A percentile compares a stretch with the other conserved stretches of the same genome.
Conservation (phyloP, 176 grass and related monocot genomes). For the Chrysopogon serrulatus region DNA sequence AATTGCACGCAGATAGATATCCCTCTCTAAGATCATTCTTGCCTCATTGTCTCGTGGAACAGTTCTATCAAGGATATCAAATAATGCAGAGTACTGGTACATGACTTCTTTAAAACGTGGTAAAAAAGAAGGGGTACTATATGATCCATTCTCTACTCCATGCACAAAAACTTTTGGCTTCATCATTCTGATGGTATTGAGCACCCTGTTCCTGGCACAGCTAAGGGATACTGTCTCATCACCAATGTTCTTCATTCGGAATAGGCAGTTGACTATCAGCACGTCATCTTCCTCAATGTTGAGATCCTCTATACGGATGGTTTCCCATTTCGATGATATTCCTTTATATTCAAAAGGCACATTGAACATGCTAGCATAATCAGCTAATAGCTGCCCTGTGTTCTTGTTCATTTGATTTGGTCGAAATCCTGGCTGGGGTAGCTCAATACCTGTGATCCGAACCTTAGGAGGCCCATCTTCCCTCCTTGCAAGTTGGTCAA, state of each 20-base stretch:
- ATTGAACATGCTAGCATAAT: conserved; percentile 60
- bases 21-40: conserved; percentile 30
- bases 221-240: conserved; percentile 33
- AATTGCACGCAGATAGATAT: not conserved
- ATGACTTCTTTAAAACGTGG: conserved; percentile 33
- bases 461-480: conserved; percentile 41
- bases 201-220: conserved; percentile 21
- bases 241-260: conserved; percentile 25
- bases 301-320: conserved; percentile 15
- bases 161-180: conserved; percentile 26
- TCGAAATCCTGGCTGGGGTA: conserved; percentile 48
- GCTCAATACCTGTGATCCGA: conserved; percentile 63
- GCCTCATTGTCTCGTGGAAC: conserved; percentile 4
- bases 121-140: conserved; percentile 32
- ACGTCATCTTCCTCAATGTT: conserved; percentile 24
- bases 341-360: conserved; percentile 54
- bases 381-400: conserved; percentile 31
- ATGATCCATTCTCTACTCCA: conserved; percentile 27
- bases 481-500: conserved; percentile 41
- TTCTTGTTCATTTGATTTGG: conserved; percentile 28
- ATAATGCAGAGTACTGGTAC: conserved; percentile 23
- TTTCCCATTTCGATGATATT: conserved; percentile 62
- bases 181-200: conserved; percentile 30
- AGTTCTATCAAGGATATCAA: conserved; percentile 26
- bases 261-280: conserved; percentile 26